Conservation (phyloP, 2,329 filamentous ascomycete genomes). For the Trichoderma endophyticum region DNA sequence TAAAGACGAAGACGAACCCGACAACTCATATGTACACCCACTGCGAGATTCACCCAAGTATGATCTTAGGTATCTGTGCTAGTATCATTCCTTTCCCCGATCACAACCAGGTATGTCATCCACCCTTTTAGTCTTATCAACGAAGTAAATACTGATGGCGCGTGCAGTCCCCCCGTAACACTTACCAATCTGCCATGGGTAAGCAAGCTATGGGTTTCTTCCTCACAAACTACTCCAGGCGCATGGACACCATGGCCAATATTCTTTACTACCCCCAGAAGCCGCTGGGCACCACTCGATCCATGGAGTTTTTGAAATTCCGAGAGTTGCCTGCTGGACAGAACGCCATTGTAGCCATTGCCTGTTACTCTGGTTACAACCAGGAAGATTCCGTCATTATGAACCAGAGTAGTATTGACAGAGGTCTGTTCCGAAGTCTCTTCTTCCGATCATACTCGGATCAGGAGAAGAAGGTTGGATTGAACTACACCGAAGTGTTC, state of each 20-base stretch:
- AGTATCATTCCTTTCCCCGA: constrained; percentile 99
- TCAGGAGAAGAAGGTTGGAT: constrained; percentile 91
- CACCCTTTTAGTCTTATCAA: neutral
- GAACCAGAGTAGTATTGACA: constrained; percentile 99
- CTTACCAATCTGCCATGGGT: constrained; percentile 98
- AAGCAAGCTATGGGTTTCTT: constrained; percentile 99
- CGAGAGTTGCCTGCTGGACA: constrained; percentile 93
- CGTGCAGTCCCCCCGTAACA: constrained; percentile 86
- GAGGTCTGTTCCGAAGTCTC: constrained; percentile 92
- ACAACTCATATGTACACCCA: constrained; percentile 93
- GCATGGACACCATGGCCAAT: constrained; percentile 99
- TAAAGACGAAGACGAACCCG: constrained; percentile 84
- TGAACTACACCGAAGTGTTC: constrained; percentile 88
- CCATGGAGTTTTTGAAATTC: constrained; percentile 99
- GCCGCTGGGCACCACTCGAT: constrained; percentile 88
- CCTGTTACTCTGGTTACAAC: constrained; percentile 97
- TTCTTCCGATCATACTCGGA: constrained; percentile 98
- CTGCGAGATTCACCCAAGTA: constrained; percentile 98
- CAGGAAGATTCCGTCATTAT: constrained; percentile 99
- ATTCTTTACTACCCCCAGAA: constrained; percentile 99
- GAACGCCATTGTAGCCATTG: constrained; percentile 97
- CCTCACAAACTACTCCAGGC: constrained; percentile 91
- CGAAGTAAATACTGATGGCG: constrained; percentile 31
- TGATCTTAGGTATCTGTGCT: constrained; percentile 97
- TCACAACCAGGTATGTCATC: constrained; percentile 75